Base-by-base conservation (phyloP, 352 stramenopile species). In the Hyaloperonospora arabidopsidis region DNA sequence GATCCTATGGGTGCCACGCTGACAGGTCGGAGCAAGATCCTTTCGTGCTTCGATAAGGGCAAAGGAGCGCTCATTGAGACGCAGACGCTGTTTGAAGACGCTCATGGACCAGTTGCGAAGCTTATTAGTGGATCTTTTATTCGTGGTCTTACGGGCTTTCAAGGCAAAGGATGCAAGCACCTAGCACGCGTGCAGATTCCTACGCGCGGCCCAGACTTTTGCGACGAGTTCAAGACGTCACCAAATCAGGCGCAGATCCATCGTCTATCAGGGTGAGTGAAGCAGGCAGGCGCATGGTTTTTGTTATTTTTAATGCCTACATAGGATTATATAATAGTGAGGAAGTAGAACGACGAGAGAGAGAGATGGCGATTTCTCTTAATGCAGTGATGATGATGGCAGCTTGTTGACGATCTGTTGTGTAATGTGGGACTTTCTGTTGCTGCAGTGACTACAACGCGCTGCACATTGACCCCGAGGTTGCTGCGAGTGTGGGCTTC, bases 401-500 rank as follows among this genome's bases (percentile, higher is more conserved):
- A 44, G 15, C 35, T 44, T 21, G 8, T 18, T 8, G 38, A 21
- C 15, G n/a, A 44, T 21, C 15, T n/a, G n/a, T 41, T 18, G 22
- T 43, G 12, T 29, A 49, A 3, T 49, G 13, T 47, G 2, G 28
- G 52, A 14, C 11, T n/a, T n/a, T n/a, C n/a, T n/a, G n/a, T n/a
- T n/a, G n/a, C n/a, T 29, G 28, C 47, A 84, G 76, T 14, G 95
- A 98, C 75, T 97, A 97, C 66, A 98, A 98, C 68, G 72, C 86
- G 61, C 85, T 98, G 58, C 95, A 98, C 69, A 82, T 97, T 52
- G 86, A 97, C 63, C 81, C 83, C 3, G 74, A 79, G 61, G 85
- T 93, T 59, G 90, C 75, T 18, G 67, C 68, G 72, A 82, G 72
- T 57, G 73, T 77, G 25, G 77, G 69, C 49, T 96, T 89, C 60